These are phyloP conservation scores for Eimeria praecox DNA, from an alignment of 169 alveolate species.

Conservation along the genomic window DNA sequence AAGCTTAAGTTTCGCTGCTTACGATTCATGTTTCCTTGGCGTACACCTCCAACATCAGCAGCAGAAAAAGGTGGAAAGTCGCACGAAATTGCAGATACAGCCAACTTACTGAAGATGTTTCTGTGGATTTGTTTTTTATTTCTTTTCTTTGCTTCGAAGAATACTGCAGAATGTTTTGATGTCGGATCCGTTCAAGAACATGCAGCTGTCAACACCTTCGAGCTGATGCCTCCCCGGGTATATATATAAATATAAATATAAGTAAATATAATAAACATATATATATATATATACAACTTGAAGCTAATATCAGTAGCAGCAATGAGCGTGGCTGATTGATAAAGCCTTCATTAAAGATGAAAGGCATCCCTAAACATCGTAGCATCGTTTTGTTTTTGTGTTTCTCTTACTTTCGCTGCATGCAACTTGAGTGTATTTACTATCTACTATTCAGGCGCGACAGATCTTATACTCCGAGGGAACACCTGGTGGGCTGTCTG, in stretches of 20 bases:
- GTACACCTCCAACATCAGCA: not conserved
- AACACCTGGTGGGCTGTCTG: slow-evolving; percentile 53
- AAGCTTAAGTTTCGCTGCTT: not conserved
- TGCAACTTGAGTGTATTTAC: not conserved
- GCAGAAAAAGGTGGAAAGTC: not conserved
- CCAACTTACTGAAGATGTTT: not conserved
- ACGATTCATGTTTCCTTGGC: not conserved
- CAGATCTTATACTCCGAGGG: slow-evolving; percentile 80
- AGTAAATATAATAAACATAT: too few species aligned
- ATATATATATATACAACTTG: too few species aligned
- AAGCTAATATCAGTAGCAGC: too few species aligned
- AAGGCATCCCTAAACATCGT: too few species aligned
- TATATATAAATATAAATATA: too few species aligned
- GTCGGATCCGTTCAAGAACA: not conserved
- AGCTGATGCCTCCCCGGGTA: slow-evolving; percentile 57
- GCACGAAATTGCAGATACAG: not conserved
- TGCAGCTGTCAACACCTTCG: slow-evolving; percentile 23
- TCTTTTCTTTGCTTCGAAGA: not conserved
- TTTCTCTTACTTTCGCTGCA: not conserved
- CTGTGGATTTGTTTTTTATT: not conserved
- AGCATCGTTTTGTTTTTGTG: too few species aligned
- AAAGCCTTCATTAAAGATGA: too few species aligned
- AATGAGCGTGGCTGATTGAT: too few species aligned
- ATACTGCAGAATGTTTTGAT: not conserved
- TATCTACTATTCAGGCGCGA: slow-evolving; percentile 52